Percentiles rank a stretch among this genome's conserved stretches.
These are phyloP conservation scores for Ceratonia siliqua DNA, from an alignment of 306 rosid genomes.

Conservation along the genomic window DNA sequence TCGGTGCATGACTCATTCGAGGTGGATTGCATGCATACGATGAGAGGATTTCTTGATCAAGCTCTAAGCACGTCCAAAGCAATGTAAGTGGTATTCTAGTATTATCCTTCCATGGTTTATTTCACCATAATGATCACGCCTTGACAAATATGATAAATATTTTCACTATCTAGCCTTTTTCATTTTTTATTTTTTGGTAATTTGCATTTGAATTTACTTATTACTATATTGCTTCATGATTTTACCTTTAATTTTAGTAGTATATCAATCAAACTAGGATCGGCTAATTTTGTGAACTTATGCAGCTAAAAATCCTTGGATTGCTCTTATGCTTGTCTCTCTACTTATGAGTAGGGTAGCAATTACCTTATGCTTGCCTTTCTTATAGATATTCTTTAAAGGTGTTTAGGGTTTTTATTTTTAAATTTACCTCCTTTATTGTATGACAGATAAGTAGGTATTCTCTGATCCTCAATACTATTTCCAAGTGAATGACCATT, in stretches of 20 bases:
- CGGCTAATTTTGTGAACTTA: neutral
- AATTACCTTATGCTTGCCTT: neutral
- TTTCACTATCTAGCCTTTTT: neutral
- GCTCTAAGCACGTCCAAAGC: slow-evolving; percentile 96
- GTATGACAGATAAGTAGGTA: slow-evolving; percentile 59
- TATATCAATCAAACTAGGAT: slow-evolving; percentile 1
- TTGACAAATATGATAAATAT: neutral
- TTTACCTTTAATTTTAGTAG: neutral
- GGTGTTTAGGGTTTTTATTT: slow-evolving; percentile 17
- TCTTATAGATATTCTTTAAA: slow-evolving; percentile 1
- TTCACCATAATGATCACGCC: neutral
- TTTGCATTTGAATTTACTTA: slow-evolving; percentile 17
- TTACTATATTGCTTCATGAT: neutral
- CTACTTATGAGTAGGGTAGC: no score
- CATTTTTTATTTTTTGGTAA: neutral
- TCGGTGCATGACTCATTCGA: slow-evolving; percentile 87
- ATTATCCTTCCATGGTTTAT: neutral
- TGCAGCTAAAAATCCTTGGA: neutral
- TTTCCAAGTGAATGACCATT: slow-evolving; percentile 71
- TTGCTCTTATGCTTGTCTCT: no score
- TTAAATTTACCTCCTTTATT: slow-evolving; percentile 1
- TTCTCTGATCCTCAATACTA: slow-evolving; percentile 75
- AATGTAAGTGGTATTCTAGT: slow-evolving; percentile 57
- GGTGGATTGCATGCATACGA: slow-evolving; percentile 96
- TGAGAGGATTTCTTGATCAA: slow-evolving; percentile 79